These are phyloP conservation scores for Keithomyces neogunnii DNA, from an alignment of 2,329 filamentous ascomycete species.

Conservation along the genomic window DNA sequence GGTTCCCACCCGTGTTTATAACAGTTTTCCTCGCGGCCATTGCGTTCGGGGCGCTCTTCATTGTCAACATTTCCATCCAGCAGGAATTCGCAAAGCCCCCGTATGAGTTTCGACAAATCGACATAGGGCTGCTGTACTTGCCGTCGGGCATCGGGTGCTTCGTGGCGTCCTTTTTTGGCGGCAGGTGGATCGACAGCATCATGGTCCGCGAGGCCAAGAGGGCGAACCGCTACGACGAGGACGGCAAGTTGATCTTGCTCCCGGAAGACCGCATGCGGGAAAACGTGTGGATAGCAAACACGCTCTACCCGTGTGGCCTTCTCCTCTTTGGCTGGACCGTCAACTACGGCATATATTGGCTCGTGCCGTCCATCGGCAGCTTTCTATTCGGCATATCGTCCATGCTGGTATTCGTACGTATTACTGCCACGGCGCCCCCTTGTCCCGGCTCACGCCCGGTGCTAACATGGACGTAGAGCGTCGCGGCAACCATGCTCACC, in stretches of 20 bases:
- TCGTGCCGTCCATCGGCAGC: constrained; percentile 54
- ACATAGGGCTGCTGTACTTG: constrained; percentile 71
- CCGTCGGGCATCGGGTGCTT: constrained; percentile 68
- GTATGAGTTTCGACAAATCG: constrained; percentile 59
- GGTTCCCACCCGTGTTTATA: constrained; percentile 64
- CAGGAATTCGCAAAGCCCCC: constrained; percentile 57
- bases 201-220: constrained; percentile 70
- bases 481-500: constrained; percentile 73
- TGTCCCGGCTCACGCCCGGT: too few relatives aligned
- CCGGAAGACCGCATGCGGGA: constrained; percentile 79
- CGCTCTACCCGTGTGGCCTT: constrained; percentile 61
- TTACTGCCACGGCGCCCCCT: too few relatives aligned
- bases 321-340: constrained; percentile 73
- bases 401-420: constrained; percentile 67
- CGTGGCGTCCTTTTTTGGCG: constrained; percentile 58
- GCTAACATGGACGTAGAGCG: constrained; percentile 26
- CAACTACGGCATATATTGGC: constrained; percentile 55
- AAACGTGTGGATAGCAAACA: constrained; percentile 69
- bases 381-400: constrained; percentile 69
- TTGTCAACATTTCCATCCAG: constrained; percentile 72
- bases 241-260: constrained; percentile 56
- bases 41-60: constrained; percentile 66
- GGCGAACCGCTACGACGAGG: constrained; percentile 58
- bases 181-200: constrained; percentile 71
- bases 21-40: constrained; percentile 68